These are phyloP conservation scores for Psilocybe mexicana DNA, from an alignment of 1,284 basidiomycete species.

Conservation along the genomic window DNA sequence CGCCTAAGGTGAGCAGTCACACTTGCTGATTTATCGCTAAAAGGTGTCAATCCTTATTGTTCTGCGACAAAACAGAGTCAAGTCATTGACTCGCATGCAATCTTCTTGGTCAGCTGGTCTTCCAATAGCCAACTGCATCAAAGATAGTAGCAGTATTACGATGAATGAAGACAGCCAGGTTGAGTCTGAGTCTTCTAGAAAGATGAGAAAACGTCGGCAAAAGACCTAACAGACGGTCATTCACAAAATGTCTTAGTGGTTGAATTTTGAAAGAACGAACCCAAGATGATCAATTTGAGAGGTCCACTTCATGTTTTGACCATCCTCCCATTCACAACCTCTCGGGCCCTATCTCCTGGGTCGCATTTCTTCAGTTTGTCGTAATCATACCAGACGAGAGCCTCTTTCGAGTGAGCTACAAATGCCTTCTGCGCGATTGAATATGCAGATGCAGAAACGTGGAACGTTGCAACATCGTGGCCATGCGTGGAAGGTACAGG, in stretches of 20 bases:
- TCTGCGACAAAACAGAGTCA: no score
- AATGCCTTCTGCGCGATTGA: conserved; percentile 60
- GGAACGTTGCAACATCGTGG: conserved; percentile 44
- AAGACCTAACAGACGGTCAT: no score
- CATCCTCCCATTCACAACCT: conserved; percentile 20
- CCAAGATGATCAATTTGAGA: background rate
- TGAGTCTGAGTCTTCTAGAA: no score
- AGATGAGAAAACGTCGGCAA: no score
- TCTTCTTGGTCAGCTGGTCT: no score
- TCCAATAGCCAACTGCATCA: no score
- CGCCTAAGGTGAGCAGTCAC: no score
- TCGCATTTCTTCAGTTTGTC: conserved; percentile 62
- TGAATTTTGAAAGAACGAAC: background rate
- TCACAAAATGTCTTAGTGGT: background rate
- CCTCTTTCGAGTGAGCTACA: conserved; percentile 63
- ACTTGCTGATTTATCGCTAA: no score
- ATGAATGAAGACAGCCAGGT: no score
- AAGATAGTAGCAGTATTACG: no score
- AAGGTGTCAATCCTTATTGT: no score
- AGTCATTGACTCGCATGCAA: no score
- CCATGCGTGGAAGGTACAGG: conserved; percentile 29
- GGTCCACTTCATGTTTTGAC: background rate
- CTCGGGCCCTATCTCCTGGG: conserved; percentile 35
- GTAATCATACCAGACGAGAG: conserved; percentile 77
- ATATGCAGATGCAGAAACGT: conserved; percentile 55